Conservation (phyloP, 2,329 filamentous ascomycete genomes). For the Calonectria henricotiae region DNA sequence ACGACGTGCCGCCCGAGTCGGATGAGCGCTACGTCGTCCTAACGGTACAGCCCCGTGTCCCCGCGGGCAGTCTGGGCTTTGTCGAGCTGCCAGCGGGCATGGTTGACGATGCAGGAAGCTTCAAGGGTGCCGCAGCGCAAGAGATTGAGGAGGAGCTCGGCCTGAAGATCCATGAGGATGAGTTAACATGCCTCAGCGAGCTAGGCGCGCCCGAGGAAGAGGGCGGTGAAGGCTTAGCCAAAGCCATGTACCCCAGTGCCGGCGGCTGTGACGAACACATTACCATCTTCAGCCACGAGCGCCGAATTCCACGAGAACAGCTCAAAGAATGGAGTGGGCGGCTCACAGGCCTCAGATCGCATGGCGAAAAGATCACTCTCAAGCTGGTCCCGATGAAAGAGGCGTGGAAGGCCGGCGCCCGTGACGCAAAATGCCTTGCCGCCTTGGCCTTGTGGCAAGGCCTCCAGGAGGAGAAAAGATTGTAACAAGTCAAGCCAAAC, state of each 20-base stretch:
- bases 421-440: slow-evolving; percentile 74
- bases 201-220: slow-evolving; percentile 59
- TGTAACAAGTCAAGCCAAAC: slow-evolving; percentile 50
- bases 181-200: slow-evolving; percentile 69
- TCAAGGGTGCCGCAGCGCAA: slow-evolving; percentile 72
- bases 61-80: slow-evolving; percentile 70
- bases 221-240: slow-evolving; percentile 59
- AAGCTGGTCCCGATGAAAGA: slow-evolving; percentile 72
- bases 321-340: slow-evolving; percentile 72
- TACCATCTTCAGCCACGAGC: slow-evolving; percentile 72
- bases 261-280: slow-evolving; percentile 76
- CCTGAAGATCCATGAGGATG: slow-evolving; percentile 65
- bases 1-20: slow-evolving; percentile 60
- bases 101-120: slow-evolving; percentile 70
- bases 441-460: slow-evolving; percentile 75
- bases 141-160: slow-evolving; percentile 76
- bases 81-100: slow-evolving; percentile 74
- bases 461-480: slow-evolving; percentile 65
- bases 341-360: slow-evolving; percentile 71
- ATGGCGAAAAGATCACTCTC: slow-evolving; percentile 76
- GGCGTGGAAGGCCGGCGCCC: slow-evolving; percentile 71
- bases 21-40: slow-evolving; percentile 72
- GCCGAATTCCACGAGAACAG: slow-evolving; percentile 65
- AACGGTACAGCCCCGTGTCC: slow-evolving; percentile 73
- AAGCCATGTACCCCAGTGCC: slow-evolving; percentile 72